Percentiles rank a stretch among this genome's conserved stretches.
Conservation (phyloP, 1,139 yeast genomes). For the Suhomyces bokatorum region DNA sequence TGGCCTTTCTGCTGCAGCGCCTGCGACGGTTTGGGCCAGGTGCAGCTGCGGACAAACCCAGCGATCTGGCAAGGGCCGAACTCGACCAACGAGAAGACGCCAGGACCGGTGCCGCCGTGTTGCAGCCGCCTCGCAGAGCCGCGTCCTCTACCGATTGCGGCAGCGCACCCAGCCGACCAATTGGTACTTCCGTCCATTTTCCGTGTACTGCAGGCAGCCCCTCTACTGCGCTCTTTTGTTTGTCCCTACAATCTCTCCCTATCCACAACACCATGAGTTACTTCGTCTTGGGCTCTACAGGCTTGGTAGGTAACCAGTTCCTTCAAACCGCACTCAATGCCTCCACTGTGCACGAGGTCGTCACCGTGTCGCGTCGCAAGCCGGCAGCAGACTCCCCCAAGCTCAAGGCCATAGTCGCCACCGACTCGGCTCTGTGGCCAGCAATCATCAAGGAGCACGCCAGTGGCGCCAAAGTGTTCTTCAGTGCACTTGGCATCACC, state of each 20-base stretch:
- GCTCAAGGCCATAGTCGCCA: slow-evolving; percentile 34
- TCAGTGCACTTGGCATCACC: slow-evolving; percentile 78
- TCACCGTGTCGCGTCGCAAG: slow-evolving; percentile 48
- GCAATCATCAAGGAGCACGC: slow-evolving; percentile 21
- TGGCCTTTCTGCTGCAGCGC: background rate
- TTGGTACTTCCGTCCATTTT: background rate
- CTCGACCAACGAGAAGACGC: too few relatives aligned
- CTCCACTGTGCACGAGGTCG: slow-evolving; percentile 28
- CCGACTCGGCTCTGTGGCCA: slow-evolving; percentile 46
- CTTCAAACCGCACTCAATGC: slow-evolving; percentile 35
- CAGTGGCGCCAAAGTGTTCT: slow-evolving; percentile 33
- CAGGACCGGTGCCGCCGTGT: too few relatives aligned
- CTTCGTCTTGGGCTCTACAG: slow-evolving; percentile 60
- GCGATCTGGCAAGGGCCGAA: too few relatives aligned
- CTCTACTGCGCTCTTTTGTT: too few relatives aligned
- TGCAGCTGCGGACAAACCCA: slow-evolving; percentile 3
- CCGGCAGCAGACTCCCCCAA: slow-evolving; percentile 24
- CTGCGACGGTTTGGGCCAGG: background rate
- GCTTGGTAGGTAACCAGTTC: slow-evolving; percentile 55
- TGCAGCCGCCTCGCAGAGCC: too few relatives aligned
- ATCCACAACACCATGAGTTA: slow-evolving; percentile 21
- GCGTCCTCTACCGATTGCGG: too few relatives aligned
- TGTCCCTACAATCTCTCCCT: background rate
- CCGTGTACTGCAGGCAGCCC: background rate
- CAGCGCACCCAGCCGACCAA: background rate